Evolutionary conservation across 2,329 filamentous ascomycete species (phyloP).

Genomic region (Aspergillus pseudoviridinutans): DNA sequence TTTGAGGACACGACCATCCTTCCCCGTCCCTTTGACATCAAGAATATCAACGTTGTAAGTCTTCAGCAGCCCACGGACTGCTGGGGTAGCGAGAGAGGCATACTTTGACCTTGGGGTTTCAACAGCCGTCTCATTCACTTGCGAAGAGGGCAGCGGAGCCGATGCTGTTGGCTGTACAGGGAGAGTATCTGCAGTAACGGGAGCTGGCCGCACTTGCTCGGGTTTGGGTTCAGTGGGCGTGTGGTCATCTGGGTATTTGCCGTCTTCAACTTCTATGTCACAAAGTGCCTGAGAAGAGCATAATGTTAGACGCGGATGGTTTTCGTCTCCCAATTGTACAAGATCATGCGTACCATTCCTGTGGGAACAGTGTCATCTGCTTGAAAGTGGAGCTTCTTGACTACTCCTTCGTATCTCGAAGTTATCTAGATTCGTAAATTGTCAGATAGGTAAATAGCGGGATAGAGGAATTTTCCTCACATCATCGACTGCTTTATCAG

Average conservation of each 20-base stretch:
- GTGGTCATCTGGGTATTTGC: conserved; percentile 60
- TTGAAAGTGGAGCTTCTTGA: conserved; percentile 95
- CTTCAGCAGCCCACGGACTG: conserved; percentile 83
- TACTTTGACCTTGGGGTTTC: conserved; percentile 52
- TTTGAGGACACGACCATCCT: conserved; percentile 85
- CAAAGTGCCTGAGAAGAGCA: conserved; percentile 65
- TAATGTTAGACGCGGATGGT: conserved; percentile 8
- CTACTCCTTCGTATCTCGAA: conserved; percentile 88
- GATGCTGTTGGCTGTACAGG: conserved; percentile 14
- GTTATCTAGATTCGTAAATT: conserved; percentile 69
- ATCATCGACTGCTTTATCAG: conserved; percentile 79
- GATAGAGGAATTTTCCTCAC: conserved; percentile 30
- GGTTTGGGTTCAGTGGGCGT: conserved; percentile 23
- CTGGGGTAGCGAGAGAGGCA: conserved; percentile 79
- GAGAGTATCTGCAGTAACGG: conserved; percentile 13
- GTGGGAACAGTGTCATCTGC: conserved; percentile 95
- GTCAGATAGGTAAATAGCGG: neutral
- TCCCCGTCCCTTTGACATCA: conserved; percentile 78
- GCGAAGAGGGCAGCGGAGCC: neutral
- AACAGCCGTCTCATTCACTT: conserved; percentile 1
- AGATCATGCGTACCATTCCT: conserved; percentile 54
- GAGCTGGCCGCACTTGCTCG: conserved; percentile 19
- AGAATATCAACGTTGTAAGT: conserved; percentile 73
- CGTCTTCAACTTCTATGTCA: conserved; percentile 88
- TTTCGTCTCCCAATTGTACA: neutral